Base-by-base conservation (phyloP, 306 rosid species). In the Alnus glutinosa region DNA sequence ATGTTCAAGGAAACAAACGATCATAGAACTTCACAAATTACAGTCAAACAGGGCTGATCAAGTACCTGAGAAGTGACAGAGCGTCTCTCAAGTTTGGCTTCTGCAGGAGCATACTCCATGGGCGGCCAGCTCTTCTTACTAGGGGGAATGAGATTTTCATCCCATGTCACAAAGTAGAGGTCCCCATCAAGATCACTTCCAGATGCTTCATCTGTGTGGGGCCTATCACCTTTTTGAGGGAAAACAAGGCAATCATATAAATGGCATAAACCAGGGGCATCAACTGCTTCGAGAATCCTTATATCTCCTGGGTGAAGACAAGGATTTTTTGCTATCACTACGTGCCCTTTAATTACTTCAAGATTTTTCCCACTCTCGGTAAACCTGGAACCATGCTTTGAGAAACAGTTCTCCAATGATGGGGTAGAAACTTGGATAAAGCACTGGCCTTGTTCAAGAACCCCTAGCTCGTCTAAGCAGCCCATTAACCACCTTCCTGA, bases 161-260 rank as follows among this genome's bases (percentile, higher is more conserved):
- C 97, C 98, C 97, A 95, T 7, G 98, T 95, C 77, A 87, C 93
- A 84, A 95, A 95, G 86, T 95, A 95, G 12, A 92, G 92, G 75
- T 95, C 98, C 62, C 94, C 98, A 14, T 95, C 98, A 72, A 92
- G 93, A 87, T 92, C 98, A 84, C 98, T 92, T 81, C 97, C 98
- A 84, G 98, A 92, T 83, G 98, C 98, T 85, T 95, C 98, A 82
- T 94, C 73, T 55, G 97, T 50, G 79, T 94, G 98, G 19, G 98
- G 97, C 78, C 98, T 85, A 52, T 92, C 89, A 55, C 98, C 98
- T 49, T 92, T 91, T 76, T 89, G 98, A 30, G 98, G 98, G 84
- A 95, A 95, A 78, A 95, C 86, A 54, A 91, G 86, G 76, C 98
- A 95, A 83, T 95, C 98, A 49, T 86, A 72, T n/a, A 95, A 80